Evolutionary conservation across 2,329 filamentous ascomycete genomes (phyloP).

Genomic region (Thermochaetoides dissita): DNA sequence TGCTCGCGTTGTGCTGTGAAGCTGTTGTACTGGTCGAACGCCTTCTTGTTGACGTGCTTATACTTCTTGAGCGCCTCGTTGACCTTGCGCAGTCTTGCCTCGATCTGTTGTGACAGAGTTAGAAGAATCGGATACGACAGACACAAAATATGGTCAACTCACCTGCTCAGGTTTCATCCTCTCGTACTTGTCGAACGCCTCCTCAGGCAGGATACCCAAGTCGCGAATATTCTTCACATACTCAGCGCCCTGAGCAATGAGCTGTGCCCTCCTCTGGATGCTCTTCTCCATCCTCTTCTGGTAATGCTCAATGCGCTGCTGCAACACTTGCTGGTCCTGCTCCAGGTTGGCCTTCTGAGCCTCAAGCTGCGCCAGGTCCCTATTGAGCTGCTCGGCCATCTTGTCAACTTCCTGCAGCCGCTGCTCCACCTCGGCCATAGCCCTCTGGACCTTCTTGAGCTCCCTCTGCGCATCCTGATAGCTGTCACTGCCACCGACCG

Average conservation of each 20-base stretch:
- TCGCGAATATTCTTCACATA: conserved; percentile 82
- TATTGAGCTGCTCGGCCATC: conserved; percentile 43
- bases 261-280: conserved; percentile 71
- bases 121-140: conserved; percentile 4
- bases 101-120: conserved; percentile 30
- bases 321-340: conserved; percentile 61
- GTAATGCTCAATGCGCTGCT: conserved; percentile 57
- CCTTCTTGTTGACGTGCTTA: conserved; percentile 97
- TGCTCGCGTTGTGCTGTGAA: conserved; percentile 88
- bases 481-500: conserved; percentile 44
- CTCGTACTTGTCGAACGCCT: conserved; percentile 83
- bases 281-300: conserved; percentile 88
- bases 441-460: conserved; percentile 61
- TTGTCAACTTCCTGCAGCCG: conserved; percentile 63
- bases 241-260: conserved; percentile 64
- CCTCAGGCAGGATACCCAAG: conserved; percentile 81
- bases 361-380: conserved; percentile 43
- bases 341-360: conserved; percentile 47
- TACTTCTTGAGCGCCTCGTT: conserved; percentile 92
- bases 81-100: conserved; percentile 68
- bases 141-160: conserved; percentile 19
- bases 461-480: conserved; percentile 70
- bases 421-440: conserved; percentile 49
- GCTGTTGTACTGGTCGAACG: conserved; percentile 96
- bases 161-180: conserved; percentile 67